Conservation (phyloP, 1,284 basidiomycete species). For the Apiotrichum mycotoxinovorans region DNA sequence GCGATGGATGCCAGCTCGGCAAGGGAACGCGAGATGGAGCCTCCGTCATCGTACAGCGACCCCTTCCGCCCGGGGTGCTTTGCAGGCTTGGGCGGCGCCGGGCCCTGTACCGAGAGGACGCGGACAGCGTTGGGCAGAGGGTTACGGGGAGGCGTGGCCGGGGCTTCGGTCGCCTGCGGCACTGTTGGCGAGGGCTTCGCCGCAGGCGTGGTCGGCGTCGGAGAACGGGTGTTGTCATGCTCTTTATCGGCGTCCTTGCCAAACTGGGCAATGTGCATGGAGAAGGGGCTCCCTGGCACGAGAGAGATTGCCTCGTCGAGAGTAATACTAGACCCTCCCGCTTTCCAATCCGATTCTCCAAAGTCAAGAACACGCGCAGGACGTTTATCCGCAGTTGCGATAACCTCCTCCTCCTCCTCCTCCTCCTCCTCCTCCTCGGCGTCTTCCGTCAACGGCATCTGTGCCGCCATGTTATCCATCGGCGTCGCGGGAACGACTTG, state of each 20-base stretch:
- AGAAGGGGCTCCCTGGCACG: background rate
- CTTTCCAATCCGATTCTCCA: background rate
- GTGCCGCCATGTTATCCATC: conserved; percentile 20
- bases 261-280: background rate
- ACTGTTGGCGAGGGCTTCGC: background rate
- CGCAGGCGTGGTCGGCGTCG: background rate
- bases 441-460: conserved; percentile 25
- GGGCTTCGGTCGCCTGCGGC: background rate
- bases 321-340: background rate
- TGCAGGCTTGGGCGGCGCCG: conserved; percentile 1
- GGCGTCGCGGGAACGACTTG: conserved; percentile 49
- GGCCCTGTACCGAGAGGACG: background rate
- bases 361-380: conserved; percentile 1
- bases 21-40: conserved; percentile 19
- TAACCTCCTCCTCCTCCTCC: conserved; percentile 18
- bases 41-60: conserved; percentile 20
- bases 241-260: background rate
- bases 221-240: background rate
- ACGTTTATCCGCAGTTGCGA: background rate
- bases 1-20: conserved; percentile 20
- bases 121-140: background rate
- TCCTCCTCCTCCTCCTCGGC: conserved; percentile 20
- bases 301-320: background rate
- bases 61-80: conserved; percentile 8
- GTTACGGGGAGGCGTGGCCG: background rate